These are phyloP conservation scores for Alternaria arbusti DNA, from an alignment of 2,329 filamentous ascomycete genomes.

Conservation along the genomic window DNA sequence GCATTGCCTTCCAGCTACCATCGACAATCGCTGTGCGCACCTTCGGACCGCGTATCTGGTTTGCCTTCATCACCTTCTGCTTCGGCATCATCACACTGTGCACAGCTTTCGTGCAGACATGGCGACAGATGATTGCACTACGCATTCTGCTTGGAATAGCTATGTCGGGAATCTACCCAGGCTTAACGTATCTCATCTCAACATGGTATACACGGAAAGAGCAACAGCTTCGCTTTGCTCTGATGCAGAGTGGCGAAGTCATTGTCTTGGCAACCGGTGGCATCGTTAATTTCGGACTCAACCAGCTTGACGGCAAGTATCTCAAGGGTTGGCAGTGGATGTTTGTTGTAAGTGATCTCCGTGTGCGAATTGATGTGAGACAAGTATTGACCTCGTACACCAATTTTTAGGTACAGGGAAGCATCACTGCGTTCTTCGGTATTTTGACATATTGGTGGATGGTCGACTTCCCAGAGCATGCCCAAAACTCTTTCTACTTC, in stretches of 20 bases:
- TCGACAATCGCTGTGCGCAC: constrained; percentile 70
- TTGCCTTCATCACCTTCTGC: constrained; percentile 63
- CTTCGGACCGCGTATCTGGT: constrained; percentile 69
- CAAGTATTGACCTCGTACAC: not conserved
- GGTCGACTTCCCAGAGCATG: constrained; percentile 70
- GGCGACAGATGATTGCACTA: constrained; percentile 73
- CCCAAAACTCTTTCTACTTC: constrained; percentile 64
- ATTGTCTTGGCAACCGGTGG: constrained; percentile 69
- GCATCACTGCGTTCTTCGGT: constrained; percentile 65
- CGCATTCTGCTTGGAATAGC: constrained; percentile 70
- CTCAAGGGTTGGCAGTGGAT: constrained; percentile 72
- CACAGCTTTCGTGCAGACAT: constrained; percentile 71
- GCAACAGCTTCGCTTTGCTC: constrained; percentile 70
- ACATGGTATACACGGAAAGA: constrained; percentile 70
- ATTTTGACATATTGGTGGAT: constrained; percentile 72
- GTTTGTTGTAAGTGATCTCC: constrained; percentile 25
- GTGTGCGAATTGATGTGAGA: not conserved
- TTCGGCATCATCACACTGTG: constrained; percentile 72
- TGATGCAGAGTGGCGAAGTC: constrained; percentile 69
- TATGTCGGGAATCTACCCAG: constrained; percentile 57
- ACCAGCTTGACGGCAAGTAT: constrained; percentile 64
- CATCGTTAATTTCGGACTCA: constrained; percentile 73
- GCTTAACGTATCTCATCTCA: constrained; percentile 61
- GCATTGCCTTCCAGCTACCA: constrained; percentile 71
- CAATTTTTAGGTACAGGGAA: constrained; percentile 55